phyloP scores from a whole-genome alignment of 2,329 filamentous ascomycete species.

The Aspergillus sp. region DNA sequence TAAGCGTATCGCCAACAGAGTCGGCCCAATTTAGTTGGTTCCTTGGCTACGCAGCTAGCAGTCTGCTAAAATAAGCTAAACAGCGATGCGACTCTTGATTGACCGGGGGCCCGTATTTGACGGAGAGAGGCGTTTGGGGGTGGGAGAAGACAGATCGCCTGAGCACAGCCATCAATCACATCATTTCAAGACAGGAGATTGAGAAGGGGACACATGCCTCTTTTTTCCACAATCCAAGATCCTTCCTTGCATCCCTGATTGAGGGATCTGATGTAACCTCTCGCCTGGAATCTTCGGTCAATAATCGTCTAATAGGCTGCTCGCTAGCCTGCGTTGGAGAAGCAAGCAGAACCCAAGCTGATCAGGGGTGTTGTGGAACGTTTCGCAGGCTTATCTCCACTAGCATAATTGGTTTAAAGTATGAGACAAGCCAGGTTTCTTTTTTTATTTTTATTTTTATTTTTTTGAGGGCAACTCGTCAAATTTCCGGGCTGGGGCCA shows the following conservation, averaged over 20 bases:
- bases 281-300: neutral
- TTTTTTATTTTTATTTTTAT: neutral
- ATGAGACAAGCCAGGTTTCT: slow-evolving; percentile 10
- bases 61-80: slow-evolving; percentile 15
- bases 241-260: neutral
- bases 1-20: slow-evolving; percentile 37
- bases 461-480: neutral
- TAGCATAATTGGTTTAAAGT: slow-evolving; percentile 34
- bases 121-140: neutral
- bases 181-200: neutral
- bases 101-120: neutral
- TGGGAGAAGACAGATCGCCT: slow-evolving; percentile 10
- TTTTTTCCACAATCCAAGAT: neutral
- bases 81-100: slow-evolving; percentile 6
- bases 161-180: neutral
- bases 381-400: slow-evolving; percentile 40
- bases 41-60: slow-evolving; percentile 16
- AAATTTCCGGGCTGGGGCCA: neutral
- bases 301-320: too few species aligned
- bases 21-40: slow-evolving; percentile 25
- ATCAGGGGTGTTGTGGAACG: slow-evolving; percentile 29
- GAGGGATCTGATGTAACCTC: neutral
- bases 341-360: neutral
- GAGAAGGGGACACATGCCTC: too few species aligned
- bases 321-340: too few species aligned